Percentiles rank a stretch among this genome's conserved stretches.
These are phyloP conservation scores for Anisodus tanguticus DNA, from an alignment of 257 asterid genomes.

Conservation along the genomic window DNA sequence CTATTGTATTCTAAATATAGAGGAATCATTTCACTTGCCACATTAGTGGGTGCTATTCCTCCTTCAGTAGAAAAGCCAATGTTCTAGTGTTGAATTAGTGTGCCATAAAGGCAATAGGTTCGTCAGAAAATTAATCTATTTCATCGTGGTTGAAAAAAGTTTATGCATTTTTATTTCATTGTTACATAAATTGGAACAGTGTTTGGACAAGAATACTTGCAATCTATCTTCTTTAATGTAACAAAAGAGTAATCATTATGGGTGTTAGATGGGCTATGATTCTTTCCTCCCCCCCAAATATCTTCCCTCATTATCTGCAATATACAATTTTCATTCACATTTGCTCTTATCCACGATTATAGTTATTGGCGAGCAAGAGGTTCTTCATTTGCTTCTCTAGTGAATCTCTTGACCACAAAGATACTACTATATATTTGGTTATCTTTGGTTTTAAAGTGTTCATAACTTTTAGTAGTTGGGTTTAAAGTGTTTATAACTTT, in stretches of 20 bases:
- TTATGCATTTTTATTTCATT: neutral
- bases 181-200: neutral
- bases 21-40: neutral
- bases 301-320: neutral
- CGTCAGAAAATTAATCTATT: neutral
- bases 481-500: neutral
- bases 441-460: neutral
- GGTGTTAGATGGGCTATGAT: neutral
- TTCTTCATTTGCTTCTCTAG: constrained; percentile 21
- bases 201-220: neutral
- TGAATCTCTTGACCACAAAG: constrained; percentile 14
- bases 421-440: constrained; percentile 13
- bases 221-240: neutral
- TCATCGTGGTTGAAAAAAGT: neutral
- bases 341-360: neutral
- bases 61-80: neutral
- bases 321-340: neutral
- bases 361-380: constrained; percentile 15
- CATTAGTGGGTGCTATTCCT: neutral
- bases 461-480: neutral
- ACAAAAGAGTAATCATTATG: neutral
- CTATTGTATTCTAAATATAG: neutral
- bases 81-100: neutral
- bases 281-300: neutral
- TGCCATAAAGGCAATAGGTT: neutral